A percentile compares a stretch with the other conserved stretches of the same genome.
Conservation (phyloP, 2,329 filamentous ascomycete species). For the Penicillium sp. region DNA sequence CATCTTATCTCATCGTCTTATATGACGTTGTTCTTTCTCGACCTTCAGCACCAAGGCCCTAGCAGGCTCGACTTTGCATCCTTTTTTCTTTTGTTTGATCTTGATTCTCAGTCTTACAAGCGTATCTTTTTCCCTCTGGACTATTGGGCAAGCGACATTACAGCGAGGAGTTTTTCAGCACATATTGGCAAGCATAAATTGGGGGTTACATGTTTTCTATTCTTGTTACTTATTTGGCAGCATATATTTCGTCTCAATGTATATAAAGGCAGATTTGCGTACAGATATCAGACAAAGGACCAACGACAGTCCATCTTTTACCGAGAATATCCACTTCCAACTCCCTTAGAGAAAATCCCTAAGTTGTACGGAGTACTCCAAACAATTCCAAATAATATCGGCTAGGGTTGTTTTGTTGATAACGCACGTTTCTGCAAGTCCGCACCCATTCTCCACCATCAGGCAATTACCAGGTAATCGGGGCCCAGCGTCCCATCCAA, state of each 20-base stretch:
- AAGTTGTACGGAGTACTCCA: not conserved
- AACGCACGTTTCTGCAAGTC: too few species aligned
- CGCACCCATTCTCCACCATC: not conserved
- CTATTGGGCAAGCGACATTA: not conserved
- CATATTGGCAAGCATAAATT: not conserved
- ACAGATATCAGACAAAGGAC: not conserved
- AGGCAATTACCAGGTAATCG: not conserved
- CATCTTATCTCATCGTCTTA: not conserved
- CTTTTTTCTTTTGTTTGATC: slow-evolving; percentile 4
- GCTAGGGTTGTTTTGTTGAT: too few species aligned
- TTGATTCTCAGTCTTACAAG: not conserved
- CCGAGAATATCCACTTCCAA: too few species aligned
- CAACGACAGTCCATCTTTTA: not conserved
- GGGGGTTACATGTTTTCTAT: not conserved
- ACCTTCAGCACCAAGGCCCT: not conserved
- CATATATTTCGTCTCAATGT: not conserved
- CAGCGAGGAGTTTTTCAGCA: slow-evolving; percentile 7
- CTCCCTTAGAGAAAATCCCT: not conserved
- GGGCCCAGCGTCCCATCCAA: too few species aligned
- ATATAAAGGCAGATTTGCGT: not conserved
- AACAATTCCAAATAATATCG: too few species aligned
- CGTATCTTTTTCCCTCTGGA: not conserved
- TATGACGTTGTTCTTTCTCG: not conserved
- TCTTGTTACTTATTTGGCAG: not conserved
- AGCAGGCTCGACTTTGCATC: not conserved